Percentiles rank a stretch among this genome's conserved stretches.
Evolutionary conservation across 192 early-diverging fungal species (phyloP).

Genomic region (Umbelopsis sp.): DNA sequence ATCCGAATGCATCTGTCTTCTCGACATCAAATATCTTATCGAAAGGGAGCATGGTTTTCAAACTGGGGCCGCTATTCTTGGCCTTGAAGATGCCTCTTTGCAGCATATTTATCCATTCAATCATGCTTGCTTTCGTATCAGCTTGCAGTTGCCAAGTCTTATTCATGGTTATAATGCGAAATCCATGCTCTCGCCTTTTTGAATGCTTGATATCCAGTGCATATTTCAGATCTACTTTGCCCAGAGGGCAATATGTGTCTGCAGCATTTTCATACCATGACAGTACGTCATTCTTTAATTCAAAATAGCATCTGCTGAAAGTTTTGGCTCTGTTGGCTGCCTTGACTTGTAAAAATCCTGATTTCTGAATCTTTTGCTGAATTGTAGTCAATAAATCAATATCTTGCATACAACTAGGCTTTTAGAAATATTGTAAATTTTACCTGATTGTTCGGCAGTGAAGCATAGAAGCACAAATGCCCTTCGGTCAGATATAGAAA

Average conservation of each 20-base stretch:
- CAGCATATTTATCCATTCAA: slow-evolving; percentile 65
- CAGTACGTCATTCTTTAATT: slow-evolving; percentile 61
- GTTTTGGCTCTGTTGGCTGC: slow-evolving; percentile 38
- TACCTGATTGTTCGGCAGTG: slow-evolving; percentile 56
- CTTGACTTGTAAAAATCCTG: slow-evolving; percentile 51
- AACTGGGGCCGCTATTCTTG: slow-evolving; percentile 57
- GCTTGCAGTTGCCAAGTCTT: slow-evolving; percentile 60
- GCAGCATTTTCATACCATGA: slow-evolving; percentile 56
- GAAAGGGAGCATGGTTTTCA: slow-evolving; percentile 63
- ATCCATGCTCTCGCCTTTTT: slow-evolving; percentile 41
- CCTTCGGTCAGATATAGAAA: slow-evolving; percentile 64
- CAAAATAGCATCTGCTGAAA: slow-evolving; percentile 62
- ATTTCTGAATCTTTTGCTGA: slow-evolving; percentile 56
- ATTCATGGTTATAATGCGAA: slow-evolving; percentile 51
- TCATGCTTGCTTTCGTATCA: slow-evolving; percentile 51
- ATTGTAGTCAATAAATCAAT: neutral
- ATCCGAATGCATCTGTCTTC: slow-evolving; percentile 51
- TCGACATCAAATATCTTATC: slow-evolving; percentile 57
- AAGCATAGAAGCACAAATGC: slow-evolving; percentile 70
- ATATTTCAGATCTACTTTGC: slow-evolving; percentile 63
- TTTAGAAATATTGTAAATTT: slow-evolving; percentile 7
- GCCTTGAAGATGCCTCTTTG: slow-evolving; percentile 61
- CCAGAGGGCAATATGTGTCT: slow-evolving; percentile 63
- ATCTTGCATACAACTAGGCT: neutral
- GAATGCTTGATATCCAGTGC: slow-evolving; percentile 51